Evolutionary conservation across 2,329 filamentous ascomycete species (phyloP).

Genomic region (Cladorrhinum sp.): DNA sequence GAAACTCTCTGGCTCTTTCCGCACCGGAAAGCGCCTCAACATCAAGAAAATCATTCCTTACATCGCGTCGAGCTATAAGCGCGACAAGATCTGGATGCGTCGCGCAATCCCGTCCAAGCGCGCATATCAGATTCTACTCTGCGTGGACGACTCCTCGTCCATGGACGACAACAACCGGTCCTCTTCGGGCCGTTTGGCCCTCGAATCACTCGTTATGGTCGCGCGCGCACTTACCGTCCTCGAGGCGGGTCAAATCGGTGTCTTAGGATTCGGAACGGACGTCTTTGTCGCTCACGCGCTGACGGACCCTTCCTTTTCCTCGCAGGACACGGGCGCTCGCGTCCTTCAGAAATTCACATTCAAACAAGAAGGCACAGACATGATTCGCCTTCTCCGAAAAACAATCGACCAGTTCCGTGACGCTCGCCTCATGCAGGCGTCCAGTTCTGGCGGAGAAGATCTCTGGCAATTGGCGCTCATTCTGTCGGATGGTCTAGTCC

Average conservation of each 20-base stretch:
- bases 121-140: slow-evolving; percentile 94
- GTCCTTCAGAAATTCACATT: slow-evolving; percentile 85
- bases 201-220: slow-evolving; percentile 92
- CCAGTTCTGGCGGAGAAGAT: slow-evolving; percentile 55
- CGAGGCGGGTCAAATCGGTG: slow-evolving; percentile 88
- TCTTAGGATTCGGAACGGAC: slow-evolving; percentile 82
- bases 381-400: slow-evolving; percentile 70
- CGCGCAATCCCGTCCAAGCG: slow-evolving; percentile 88
- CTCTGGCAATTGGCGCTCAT: slow-evolving; percentile 95
- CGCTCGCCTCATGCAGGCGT: slow-evolving; percentile 53
- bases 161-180: slow-evolving; percentile 67
- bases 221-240: slow-evolving; percentile 85
- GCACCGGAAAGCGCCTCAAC: slow-evolving; percentile 95
- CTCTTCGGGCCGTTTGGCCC: slow-evolving; percentile 72
- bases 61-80: slow-evolving; percentile 96
- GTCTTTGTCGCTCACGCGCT: slow-evolving; percentile 86
- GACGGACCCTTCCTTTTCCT: slow-evolving; percentile 74
- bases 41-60: slow-evolving; percentile 99
- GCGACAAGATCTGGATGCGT: slow-evolving; percentile 99
- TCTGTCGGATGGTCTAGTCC: slow-evolving; percentile 89
- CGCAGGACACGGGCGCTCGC: slow-evolving; percentile 72
- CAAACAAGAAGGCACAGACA: slow-evolving; percentile 79
- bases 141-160: slow-evolving; percentile 90
- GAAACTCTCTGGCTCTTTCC: slow-evolving; percentile 93
- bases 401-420: slow-evolving; percentile 79